Base-by-base conservation (phyloP, 805 yeast genomes). In the Metschnikowia santaceciliae region DNA sequence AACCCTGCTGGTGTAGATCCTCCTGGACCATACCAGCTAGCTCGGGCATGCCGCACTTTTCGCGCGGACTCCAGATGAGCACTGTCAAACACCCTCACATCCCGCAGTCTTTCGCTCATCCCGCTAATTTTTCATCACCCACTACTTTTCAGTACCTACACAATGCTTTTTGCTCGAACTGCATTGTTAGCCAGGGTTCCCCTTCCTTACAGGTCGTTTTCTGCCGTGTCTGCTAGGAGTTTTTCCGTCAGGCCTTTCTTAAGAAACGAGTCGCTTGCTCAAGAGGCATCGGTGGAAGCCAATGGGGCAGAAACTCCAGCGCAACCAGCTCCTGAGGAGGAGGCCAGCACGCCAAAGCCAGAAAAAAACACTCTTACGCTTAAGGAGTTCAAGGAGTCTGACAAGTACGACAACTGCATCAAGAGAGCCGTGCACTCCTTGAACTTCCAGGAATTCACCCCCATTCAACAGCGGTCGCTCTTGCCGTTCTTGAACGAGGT, bases 381-480 rank as follows among this genome's bases (percentile, higher is more conserved):
- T 44, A 37, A 49, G 13, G 54, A 56, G 38, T 53, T 58, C 47
- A 40, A 47, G 20, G 50, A 51, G 39, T 43, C 51, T 33, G 47
- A 46, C 15, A 34, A 38, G 20, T 54, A 56, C 35, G 47, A 56
- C 40, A 39, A 36, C 15, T 26, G 48, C 30, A 48, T 58, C 41
- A 51, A 53, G 39, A 49, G 47, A 30, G 54, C 56, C 14, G 55
- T 58, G 33, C 48, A 51, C 30, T 44, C 49, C 6, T 51, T 58
- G 50, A 79, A 81, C 2, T 82, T 78, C 60, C 66, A 66, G 6
- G 71, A 74, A 11, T 73, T 88, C 57, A 87, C 94, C 0, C 79
- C 83, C 3, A 92, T 87, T 30, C 95, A 88, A 65, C 78, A 79
- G 51, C 72, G 76, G 56, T 74, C 90, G 11, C 75, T 87, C 42